Base-by-base conservation (phyloP, 495 filamentous ascomycete species). In the Podospora pseudocomata region DNA sequence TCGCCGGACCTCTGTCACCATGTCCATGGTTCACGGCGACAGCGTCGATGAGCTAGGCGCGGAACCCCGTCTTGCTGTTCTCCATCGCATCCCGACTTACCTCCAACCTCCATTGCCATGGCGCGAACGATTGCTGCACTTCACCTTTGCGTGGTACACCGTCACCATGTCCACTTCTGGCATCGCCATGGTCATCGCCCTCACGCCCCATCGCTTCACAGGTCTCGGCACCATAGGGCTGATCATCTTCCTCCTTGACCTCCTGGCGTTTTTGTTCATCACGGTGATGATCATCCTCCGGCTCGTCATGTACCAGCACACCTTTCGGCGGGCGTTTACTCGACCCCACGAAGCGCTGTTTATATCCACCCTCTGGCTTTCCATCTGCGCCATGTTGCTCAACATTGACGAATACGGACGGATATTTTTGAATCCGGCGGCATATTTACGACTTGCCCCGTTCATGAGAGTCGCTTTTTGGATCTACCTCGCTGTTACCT, bases 91-190 rank as follows among this genome's bases (percentile, higher is more conserved):
- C 2, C 75, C 75, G 27, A 77, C 75, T 15, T 70, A 72, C 55
- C 69, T 77, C 9, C 75, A 77, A 58, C 76, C 76, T 1, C 72
- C 64, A 27, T 49, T 78, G 4, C 73, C 76, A 20, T 75, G 74
- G 69, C 71, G 73, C 59, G 65, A 75, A 23, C 80, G 89, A 5
- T 77, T 90, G 4, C 80, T 85, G 65, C 89, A 90, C 70, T 90
- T 90, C 72, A 91, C 89, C n/a, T 90, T 87, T 85, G 88, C 88
- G 27, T 91, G 88, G 84, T 92, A 88, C 74, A 89, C 87, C 13
- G 74, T 88, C 19, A 88, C 86, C 19, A 91, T 91, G 88, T 86
- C 87, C 53, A 88, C 86, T 2, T 87, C 87, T 13, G 89, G 88
- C 11, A 76, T 91, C 13, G 85, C 89, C 26, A 80, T 91, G 19